Conservation (phyloP, 805 yeast species). For the Hanseniaspora occidentalis region DNA sequence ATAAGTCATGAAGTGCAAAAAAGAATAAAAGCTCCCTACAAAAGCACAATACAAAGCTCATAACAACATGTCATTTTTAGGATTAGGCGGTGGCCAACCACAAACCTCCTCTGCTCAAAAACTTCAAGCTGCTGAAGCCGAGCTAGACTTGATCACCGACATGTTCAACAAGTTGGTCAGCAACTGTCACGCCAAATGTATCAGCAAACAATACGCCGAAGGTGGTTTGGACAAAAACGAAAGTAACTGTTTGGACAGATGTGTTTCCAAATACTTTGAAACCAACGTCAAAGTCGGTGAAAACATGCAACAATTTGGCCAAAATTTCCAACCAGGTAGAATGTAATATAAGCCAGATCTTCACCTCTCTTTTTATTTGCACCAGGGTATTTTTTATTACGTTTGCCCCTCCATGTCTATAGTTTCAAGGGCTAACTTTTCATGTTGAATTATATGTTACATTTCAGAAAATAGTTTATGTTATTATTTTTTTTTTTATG, state of each 20-base stretch:
- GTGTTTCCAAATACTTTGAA: conserved; percentile 90
- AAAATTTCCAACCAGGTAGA: conserved; percentile 28
- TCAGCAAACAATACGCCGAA: conserved; percentile 49
- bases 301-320: conserved; percentile 42
- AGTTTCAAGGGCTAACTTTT: too few relatives aligned
- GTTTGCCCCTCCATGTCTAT: neutral
- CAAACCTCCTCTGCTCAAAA: conserved; percentile 65
- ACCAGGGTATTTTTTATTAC: too few relatives aligned
- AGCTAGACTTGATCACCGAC: conserved; percentile 92
- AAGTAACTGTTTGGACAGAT: conserved; percentile 83
- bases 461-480: too few relatives aligned
- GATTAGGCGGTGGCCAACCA: conserved; percentile 66
- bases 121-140: conserved; percentile 88
- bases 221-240: conserved; percentile 71
- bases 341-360: conserved; percentile 9
- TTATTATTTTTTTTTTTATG: too few relatives aligned
- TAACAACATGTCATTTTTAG: conserved; percentile 49
- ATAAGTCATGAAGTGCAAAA: too few relatives aligned
- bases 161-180: conserved; percentile 91
- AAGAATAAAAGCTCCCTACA: too few relatives aligned
- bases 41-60: neutral
- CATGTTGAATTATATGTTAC: too few relatives aligned
- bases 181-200: conserved; percentile 82
- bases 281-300: conserved; percentile 93
- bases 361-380: too few relatives aligned